These are phyloP conservation scores for Hypseocharis bilobata DNA, from an alignment of 441 rosid species.

Conservation along the genomic window DNA sequence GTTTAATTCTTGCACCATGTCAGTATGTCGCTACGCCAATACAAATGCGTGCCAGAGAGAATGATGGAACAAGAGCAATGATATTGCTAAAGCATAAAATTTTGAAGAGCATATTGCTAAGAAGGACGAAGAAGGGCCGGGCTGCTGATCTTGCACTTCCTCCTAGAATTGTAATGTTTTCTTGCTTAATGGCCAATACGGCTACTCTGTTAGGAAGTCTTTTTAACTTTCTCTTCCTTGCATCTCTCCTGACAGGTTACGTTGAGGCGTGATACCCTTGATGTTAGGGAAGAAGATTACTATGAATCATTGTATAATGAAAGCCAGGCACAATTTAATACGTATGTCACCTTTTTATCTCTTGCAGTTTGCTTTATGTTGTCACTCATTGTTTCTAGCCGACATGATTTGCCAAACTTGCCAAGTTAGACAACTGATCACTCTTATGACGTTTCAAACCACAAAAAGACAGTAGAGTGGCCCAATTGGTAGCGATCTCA, in stretches of 20 bases:
- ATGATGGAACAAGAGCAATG: constrained; percentile 65
- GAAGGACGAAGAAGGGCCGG: constrained; percentile 88
- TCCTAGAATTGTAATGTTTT: constrained; percentile 64
- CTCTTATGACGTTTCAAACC: neutral
- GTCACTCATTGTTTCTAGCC: neutral
- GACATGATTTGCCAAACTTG: neutral
- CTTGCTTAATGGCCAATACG: neutral
- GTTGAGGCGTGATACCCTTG: constrained; percentile 73
- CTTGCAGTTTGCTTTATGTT: neutral
- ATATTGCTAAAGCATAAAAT: constrained; percentile 73
- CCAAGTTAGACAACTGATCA: neutral
- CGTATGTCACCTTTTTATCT: constrained; percentile 38
- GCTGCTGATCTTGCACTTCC: constrained; percentile 99
- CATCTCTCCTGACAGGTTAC: constrained; percentile 41
- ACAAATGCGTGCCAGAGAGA: constrained; percentile 36
- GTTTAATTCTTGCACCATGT: constrained; percentile 11
- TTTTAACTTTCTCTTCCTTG: constrained; percentile 2
- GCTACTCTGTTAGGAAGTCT: constrained; percentile 4
- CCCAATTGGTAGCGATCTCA: too few relatives aligned
- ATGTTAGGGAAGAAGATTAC: constrained; percentile 73
- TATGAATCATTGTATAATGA: constrained; percentile 71
- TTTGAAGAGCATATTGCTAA: constrained; percentile 52
- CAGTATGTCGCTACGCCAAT: constrained; percentile 78
- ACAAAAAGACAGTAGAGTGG: neutral
- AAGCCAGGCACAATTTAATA: constrained; percentile 80